phyloP scores from a whole-genome alignment of 768 basidiomycete genomes.

The Mycena filopes region DNA sequence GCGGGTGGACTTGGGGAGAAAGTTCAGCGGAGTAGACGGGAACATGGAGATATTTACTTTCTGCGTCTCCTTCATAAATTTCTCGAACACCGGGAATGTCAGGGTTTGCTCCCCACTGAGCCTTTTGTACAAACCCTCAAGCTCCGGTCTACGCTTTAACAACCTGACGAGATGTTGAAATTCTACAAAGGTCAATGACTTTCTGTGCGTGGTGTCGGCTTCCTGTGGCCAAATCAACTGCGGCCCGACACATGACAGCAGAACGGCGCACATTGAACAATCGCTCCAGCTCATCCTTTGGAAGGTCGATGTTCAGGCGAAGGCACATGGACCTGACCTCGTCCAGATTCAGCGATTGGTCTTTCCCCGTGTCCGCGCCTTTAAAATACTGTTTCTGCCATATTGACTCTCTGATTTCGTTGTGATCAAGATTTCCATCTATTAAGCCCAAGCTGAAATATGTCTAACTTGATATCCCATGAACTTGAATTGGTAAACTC shows the following conservation, averaged over 20 bases:
- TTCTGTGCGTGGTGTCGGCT: conserved; percentile 52
- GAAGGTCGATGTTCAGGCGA: conserved; percentile 64
- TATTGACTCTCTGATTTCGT: conserved; percentile 74
- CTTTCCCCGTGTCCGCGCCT: conserved; percentile 68
- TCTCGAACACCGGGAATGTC: conserved; percentile 34
- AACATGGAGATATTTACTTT: conserved; percentile 21
- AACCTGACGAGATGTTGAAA: conserved; percentile 76
- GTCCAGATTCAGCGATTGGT: conserved; percentile 64
- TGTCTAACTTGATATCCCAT: too few species aligned
- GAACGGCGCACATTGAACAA: conserved; percentile 53
- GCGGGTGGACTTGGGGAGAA: conserved; percentile 37
- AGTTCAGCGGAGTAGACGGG: conserved; percentile 1
- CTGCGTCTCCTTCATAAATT: conserved; percentile 38
- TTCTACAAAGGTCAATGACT: conserved; percentile 65
- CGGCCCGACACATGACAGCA: too few species aligned
- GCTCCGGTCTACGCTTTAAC: conserved; percentile 71
- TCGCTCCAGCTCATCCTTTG: conserved; percentile 55
- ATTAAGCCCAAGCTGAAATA: conserved; percentile 82
- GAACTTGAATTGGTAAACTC: too few species aligned
- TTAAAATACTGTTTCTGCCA: conserved; percentile 93
- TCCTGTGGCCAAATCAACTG: conserved; percentile 42
- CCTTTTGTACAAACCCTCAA: conserved; percentile 59
- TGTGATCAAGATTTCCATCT: conserved; percentile 71
- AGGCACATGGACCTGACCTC: conserved; percentile 66
- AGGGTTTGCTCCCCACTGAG: conserved; percentile 27